These are phyloP conservation scores for Acanthamoeba lenticulata DNA, from an alignment of 208 protist species.

Conservation along the genomic window DNA sequence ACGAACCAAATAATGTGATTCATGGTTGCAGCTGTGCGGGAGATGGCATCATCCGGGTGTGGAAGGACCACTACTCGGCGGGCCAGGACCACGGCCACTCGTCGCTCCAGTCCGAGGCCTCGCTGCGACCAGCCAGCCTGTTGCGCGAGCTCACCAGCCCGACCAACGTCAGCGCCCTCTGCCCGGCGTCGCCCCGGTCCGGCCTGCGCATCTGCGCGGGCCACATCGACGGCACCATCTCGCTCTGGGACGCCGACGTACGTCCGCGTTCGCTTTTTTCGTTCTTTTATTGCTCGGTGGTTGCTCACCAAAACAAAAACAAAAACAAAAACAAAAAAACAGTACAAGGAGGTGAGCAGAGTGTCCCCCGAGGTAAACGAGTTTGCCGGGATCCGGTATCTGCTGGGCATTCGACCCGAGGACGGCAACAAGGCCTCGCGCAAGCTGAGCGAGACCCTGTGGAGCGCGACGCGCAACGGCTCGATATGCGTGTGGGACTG, in stretches of 20 bases:
- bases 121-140: slow-evolving; percentile 6
- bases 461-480: not conserved
- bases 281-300: not conserved
- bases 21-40: not conserved
- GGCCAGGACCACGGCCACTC: not conserved
- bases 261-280: not conserved
- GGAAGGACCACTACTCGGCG: not conserved
- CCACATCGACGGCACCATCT: not conserved
- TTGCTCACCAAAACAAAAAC: no score
- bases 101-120: slow-evolving; percentile 10
- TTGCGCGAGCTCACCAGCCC: not conserved
- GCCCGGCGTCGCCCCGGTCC: not conserved
- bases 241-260: not conserved
- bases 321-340: no score
- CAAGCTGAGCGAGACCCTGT: not conserved
- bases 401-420: not conserved
- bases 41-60: not conserved
- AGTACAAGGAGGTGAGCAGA: not conserved
- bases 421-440: not conserved
- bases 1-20: no score
- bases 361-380: not conserved
- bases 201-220: slow-evolving; percentile 5
- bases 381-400: not conserved
- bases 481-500: not conserved
- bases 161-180: not conserved